A percentile compares a stretch with the other conserved stretches of the same genome.
These are phyloP conservation scores for Gymnopilus dilepis DNA, from an alignment of 768 basidiomycete genomes.

Conservation along the genomic window DNA sequence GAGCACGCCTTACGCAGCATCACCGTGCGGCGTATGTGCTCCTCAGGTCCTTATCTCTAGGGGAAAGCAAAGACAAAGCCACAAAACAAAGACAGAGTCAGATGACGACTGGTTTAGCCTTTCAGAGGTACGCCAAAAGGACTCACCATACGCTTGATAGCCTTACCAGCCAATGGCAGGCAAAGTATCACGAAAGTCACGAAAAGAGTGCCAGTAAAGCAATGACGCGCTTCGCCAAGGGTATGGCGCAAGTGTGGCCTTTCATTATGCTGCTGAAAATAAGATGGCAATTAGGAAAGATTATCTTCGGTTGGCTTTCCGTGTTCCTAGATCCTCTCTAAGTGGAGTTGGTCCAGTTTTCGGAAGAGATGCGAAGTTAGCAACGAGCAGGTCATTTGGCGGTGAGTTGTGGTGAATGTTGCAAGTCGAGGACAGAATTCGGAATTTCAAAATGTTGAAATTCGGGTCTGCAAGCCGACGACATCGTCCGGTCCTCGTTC, in stretches of 20 bases:
- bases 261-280: conserved; percentile 5
- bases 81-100: conserved; percentile 1
- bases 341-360: background rate
- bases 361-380: background rate
- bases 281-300: background rate
- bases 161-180: too few relatives aligned
- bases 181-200: too few relatives aligned
- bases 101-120: conserved; percentile 13
- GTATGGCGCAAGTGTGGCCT: conserved; percentile 24
- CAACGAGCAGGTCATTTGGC: background rate
- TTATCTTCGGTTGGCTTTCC: conserved; percentile 26
- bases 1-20: conserved; percentile 10
- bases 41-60: conserved; percentile 18
- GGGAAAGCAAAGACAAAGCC: background rate
- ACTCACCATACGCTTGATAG: background rate
- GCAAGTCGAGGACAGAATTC: background rate
- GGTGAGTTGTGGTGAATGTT: background rate
- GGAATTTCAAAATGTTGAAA: background rate
- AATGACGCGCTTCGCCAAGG: conserved; percentile 23
- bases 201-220: background rate
- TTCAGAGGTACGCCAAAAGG: background rate
- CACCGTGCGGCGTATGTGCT: background rate
- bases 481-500: background rate
- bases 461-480: background rate
- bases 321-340: conserved; percentile 9